Conservation (phyloP, 2,329 filamentous ascomycete genomes). For the Colletotrichum sidae region DNA sequence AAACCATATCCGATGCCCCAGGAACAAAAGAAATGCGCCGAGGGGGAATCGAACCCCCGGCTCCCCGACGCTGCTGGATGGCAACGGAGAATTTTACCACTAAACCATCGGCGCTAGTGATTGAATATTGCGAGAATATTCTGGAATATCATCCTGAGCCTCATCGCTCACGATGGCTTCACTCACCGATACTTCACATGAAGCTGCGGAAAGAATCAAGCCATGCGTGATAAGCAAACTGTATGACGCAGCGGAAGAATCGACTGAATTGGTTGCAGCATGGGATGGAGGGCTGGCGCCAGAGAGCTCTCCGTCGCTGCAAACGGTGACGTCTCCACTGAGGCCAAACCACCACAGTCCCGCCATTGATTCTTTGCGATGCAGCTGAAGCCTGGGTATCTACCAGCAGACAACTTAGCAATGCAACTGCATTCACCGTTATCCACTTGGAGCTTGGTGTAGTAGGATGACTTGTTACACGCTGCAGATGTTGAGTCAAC, state of each 20-base stretch:
- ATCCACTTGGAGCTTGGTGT: conserved; percentile 1
- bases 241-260: too few species aligned
- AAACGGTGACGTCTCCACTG: conserved; percentile 6
- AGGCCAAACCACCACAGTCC: conserved; percentile 17
- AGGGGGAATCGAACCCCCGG: conserved; percentile 38
- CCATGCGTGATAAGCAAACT: too few species aligned
- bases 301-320: too few species aligned
- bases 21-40: conserved; percentile 22
- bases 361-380: neutral
- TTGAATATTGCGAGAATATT: rapidly evolving
- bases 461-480: conserved; percentile 1
- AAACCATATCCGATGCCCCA: neutral
- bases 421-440: neutral
- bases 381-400: neutral
- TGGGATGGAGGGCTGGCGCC: too few species aligned
- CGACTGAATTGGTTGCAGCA: too few species aligned
- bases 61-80: conserved; percentile 35
- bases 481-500: conserved; percentile 27
- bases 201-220: too few species aligned
- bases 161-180: too few species aligned
- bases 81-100: conserved; percentile 39
- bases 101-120: conserved; percentile 35
- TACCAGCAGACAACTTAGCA: neutral
- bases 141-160: neutral
- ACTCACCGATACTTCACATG: too few species aligned